Base-by-base conservation (phyloP, 1,284 basidiomycete species). In the Calocybe gambosa region DNA sequence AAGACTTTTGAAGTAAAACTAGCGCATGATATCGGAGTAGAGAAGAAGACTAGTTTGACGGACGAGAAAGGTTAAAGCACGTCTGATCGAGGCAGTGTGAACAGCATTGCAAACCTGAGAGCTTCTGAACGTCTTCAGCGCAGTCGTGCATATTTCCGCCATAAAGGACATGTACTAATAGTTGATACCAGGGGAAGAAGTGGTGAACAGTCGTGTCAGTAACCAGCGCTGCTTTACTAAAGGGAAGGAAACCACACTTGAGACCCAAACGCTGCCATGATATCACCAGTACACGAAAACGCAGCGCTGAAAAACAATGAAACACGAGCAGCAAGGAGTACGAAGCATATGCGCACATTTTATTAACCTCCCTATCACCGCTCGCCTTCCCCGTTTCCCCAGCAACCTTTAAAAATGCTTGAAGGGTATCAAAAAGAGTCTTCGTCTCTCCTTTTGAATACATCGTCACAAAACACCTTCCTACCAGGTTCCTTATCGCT, bases 141-240 rank as follows among this genome's bases (percentile, higher is more conserved):
- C 73, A 0, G 80, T 69, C 0, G 74, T 68, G 15, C 80, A 71
- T 29, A 94, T 87, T 60, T 97, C 94, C 37, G 85, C 77, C 80
- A 93, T 88, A 56, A 93, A 85, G 0, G 92, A 95, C 93, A 96
- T 97, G 62, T 93, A 85, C 86, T 96, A 46, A n/a, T n/a, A 15
- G n/a, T n/a, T n/a, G n/a, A n/a, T n/a, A n/a, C n/a, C n/a, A 26
- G 9, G 25, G 25, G 9, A 26, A 26, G 25, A 26, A 26, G n/a
- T n/a, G 9, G 9, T 9, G 9, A 26, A 9, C 39, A 47, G 29
- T 5, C 13, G 29, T 13, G 29, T 31, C 12, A 31, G 13, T 20
- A n/a, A 9, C 28, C n/a, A 18, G 4, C 13, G 9, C 35, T 40
- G 33, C 13, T 9, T 61, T 80, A 3, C 13, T 12, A 13, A 12